Evolutionary conservation across 768 basidiomycete species (phyloP).

Genomic region (Lactifluus piperatus): DNA sequence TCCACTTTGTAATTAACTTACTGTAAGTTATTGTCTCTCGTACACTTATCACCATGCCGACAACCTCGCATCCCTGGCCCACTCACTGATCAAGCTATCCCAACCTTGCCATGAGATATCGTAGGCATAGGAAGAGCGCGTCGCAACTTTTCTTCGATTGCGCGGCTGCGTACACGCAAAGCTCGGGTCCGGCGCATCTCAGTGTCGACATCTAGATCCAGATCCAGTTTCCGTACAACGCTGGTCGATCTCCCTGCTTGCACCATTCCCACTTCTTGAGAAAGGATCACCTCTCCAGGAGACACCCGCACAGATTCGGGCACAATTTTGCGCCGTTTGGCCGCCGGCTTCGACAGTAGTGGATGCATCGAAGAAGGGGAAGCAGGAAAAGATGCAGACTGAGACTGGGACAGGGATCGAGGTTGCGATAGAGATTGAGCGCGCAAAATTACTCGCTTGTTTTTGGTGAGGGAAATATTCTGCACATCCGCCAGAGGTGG

Average conservation of each 20-base stretch:
- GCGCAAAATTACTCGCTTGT: neutral
- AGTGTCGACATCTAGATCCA: neutral
- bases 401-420: neutral
- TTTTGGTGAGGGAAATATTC: neutral
- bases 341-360: neutral
- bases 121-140: neutral
- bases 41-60: neutral
- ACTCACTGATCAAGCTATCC: too few relatives aligned
- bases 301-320: neutral
- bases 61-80: too few relatives aligned
- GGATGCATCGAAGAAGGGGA: neutral
- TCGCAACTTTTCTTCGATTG: slow-evolving; percentile 7
- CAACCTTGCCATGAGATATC: neutral
- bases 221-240: neutral
- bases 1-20: too few relatives aligned
- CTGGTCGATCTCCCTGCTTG: neutral
- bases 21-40: too few relatives aligned
- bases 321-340: slow-evolving; percentile 4
- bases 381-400: neutral
- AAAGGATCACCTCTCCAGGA: neutral
- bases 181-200: neutral
- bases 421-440: neutral
- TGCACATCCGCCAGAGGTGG: neutral
- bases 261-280: neutral
- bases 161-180: slow-evolving; percentile 8